phyloP scores from a whole-genome alignment of 106 monocot genomes.

The Narthecium ossifragum region DNA sequence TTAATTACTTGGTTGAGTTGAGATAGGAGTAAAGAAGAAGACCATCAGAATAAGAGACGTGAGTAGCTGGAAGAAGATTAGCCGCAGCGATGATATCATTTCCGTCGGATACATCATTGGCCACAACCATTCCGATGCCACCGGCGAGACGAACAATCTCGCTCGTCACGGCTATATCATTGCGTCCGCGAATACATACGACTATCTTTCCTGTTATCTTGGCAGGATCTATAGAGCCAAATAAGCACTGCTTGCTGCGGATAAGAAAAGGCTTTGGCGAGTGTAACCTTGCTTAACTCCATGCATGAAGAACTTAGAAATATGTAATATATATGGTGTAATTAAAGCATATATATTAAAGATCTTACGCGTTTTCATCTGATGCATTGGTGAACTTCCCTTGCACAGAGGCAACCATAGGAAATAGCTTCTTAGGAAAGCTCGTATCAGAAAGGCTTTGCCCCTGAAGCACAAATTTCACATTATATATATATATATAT shows the following conservation, averaged over 20 bases:
- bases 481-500: no score
- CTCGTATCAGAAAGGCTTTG: constrained; percentile 26
- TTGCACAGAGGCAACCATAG: constrained; percentile 25
- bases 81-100: constrained; percentile 25
- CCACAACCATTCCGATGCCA: constrained; percentile 42
- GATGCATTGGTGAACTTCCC: constrained; percentile 20
- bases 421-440: constrained; percentile 23
- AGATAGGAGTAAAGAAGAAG: constrained; percentile 21
- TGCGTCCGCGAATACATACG: constrained; percentile 24
- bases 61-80: constrained; percentile 40
- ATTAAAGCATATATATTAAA: no score
- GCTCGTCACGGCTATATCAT: constrained; percentile 20
- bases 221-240: constrained; percentile 15
- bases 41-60: constrained; percentile 33
- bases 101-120: constrained; percentile 7
- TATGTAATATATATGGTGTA: no score
- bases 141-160: constrained; percentile 33
- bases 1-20: constrained; percentile 27
- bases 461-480: no score
- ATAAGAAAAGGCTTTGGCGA: no score
- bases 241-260: constrained; percentile 22
- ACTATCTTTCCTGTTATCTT: constrained; percentile 57
- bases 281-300: no score
- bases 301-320: no score
- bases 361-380: constrained; percentile 31